Conservation (phyloP, 257 asterid species). For the Nicotiana otophora region DNA sequence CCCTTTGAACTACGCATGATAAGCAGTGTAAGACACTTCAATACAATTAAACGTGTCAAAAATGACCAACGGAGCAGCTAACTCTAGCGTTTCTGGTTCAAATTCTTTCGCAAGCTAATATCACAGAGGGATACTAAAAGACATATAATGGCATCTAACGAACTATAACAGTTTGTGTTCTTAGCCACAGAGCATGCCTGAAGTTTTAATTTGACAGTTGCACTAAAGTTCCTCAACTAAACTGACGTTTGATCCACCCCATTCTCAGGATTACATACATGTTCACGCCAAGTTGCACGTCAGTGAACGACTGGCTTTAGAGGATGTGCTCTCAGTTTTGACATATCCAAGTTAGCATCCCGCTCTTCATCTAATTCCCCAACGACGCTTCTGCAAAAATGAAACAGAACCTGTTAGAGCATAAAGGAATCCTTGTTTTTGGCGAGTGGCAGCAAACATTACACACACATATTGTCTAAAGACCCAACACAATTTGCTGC, state of each 20-base stretch:
- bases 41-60: background rate
- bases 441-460: background rate
- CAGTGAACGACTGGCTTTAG: conserved; percentile 88
- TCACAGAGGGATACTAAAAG: background rate
- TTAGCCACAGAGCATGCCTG: background rate
- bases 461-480: conserved; percentile 85
- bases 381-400: conserved; percentile 64
- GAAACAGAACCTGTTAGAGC: background rate
- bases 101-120: background rate
- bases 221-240: background rate
- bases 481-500: conserved; percentile 94
- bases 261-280: conserved; percentile 9
- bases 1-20: background rate
- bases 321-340: conserved; percentile 90
- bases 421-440: background rate
- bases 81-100: background rate
- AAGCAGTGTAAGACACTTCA: background rate
- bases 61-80: background rate
- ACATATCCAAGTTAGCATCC: conserved; percentile 80
- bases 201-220: background rate
- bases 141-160: background rate
- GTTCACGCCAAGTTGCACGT: conserved; percentile 20
- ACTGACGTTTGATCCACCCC: background rate
- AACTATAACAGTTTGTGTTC: background rate
- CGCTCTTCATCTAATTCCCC: conserved; percentile 94